Conservation (phyloP, 2,329 filamentous ascomycete species). For the Aspergillus tubingensis region DNA sequence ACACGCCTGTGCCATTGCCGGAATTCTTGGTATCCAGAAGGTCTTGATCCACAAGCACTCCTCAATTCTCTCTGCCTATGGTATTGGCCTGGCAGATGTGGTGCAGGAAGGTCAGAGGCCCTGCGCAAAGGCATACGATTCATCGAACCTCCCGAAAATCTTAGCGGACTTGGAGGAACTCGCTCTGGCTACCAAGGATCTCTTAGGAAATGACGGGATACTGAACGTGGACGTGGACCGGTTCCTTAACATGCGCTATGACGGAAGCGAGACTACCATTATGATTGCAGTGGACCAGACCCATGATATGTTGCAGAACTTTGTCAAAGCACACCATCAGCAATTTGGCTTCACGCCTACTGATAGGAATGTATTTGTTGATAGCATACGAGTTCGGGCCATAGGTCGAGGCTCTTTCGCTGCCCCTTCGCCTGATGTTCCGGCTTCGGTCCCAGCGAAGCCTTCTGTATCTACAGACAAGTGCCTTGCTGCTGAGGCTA, state of each 20-base stretch:
- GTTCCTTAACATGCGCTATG: constrained; percentile 46
- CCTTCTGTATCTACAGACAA: too few species aligned
- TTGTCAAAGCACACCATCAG: constrained; percentile 41
- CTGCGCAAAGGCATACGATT: constrained; percentile 25
- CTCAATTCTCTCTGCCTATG: constrained; percentile 85
- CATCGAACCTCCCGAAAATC: constrained; percentile 18
- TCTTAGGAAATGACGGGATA: constrained; percentile 36
- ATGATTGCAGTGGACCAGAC: constrained; percentile 41
- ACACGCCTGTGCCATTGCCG: constrained; percentile 87
- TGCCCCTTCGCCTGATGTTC: neutral
- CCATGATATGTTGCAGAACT: constrained; percentile 41
- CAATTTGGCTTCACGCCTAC: constrained; percentile 45
- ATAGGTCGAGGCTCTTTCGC: constrained; percentile 21
- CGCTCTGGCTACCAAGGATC: neutral
- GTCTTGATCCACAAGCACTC: constrained; percentile 86
- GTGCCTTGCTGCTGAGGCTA: neutral
- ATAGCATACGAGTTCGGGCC: constrained; percentile 40
- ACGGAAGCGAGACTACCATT: constrained; percentile 48
- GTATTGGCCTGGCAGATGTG: constrained; percentile 87
- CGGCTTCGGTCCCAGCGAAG: neutral
- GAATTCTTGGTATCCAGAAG: constrained; percentile 76
- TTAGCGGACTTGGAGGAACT: neutral
- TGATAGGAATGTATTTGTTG: constrained; percentile 41
- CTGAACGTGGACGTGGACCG: constrained; percentile 30
- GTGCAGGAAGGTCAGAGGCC: constrained; percentile 66